A percentile compares a stretch with the other conserved stretches of the same genome.
These are phyloP conservation scores for Vanilla planifolia DNA, from an alignment of 106 monocot genomes.

Conservation along the genomic window DNA sequence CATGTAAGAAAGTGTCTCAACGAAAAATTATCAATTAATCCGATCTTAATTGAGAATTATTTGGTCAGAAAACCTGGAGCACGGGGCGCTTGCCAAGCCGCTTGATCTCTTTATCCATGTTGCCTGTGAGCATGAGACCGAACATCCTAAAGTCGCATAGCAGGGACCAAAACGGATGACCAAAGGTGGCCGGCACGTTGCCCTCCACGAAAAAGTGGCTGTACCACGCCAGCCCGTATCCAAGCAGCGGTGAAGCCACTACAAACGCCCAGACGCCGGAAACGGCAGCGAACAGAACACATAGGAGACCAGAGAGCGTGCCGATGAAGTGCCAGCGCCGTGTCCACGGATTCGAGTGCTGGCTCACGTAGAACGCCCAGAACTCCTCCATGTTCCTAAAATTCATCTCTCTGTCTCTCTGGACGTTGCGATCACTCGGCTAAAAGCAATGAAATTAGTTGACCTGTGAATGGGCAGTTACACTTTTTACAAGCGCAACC, in stretches of 20 bases:
- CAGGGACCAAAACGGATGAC: slow-evolving; percentile 70
- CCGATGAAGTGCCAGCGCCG: slow-evolving; percentile 76
- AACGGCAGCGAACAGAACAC: slow-evolving; percentile 28
- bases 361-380: slow-evolving; percentile 8
- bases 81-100: slow-evolving; percentile 69
- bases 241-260: slow-evolving; percentile 35
- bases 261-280: slow-evolving; percentile 23
- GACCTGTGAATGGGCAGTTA: too few relatives aligned
- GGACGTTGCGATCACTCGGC: too few relatives aligned
- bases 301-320: slow-evolving; percentile 39
- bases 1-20: too few relatives aligned
- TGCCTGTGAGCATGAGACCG: slow-evolving; percentile 65
- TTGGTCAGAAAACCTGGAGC: slow-evolving; percentile 13
- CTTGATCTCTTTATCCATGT: slow-evolving; percentile 78
- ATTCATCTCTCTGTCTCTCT: slow-evolving; percentile 4
- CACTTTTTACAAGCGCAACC: too few relatives aligned
- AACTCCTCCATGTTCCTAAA: slow-evolving; percentile 4
- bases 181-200: slow-evolving; percentile 60
- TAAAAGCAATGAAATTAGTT: too few relatives aligned
- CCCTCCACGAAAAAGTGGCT: slow-evolving; percentile 84
- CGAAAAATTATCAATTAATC: too few relatives aligned
- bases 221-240: slow-evolving; percentile 71
- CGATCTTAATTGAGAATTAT: too few relatives aligned
- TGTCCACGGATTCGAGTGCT: slow-evolving; percentile 38
- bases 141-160: slow-evolving; percentile 80